Conservation (phyloP, 495 filamentous ascomycete genomes). For the Daldinia grandis region DNA sequence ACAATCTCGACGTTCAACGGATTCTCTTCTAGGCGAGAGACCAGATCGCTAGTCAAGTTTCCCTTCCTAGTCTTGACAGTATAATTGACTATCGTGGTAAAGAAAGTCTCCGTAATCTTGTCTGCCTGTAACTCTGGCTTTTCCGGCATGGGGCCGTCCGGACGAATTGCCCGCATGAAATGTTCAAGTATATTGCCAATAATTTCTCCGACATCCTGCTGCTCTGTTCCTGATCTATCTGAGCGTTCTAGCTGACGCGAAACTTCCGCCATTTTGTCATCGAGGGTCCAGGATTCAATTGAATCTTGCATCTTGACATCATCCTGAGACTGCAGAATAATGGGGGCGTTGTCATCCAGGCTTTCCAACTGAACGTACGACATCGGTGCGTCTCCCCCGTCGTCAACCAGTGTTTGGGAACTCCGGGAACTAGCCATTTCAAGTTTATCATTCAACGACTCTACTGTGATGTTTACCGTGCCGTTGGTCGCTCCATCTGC, state of each 20-base stretch:
- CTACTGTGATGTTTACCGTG: constrained; percentile 36
- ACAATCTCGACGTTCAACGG: constrained; percentile 47
- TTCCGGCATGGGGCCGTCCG: constrained; percentile 60
- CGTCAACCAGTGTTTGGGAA: constrained; percentile 57
- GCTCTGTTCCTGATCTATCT: constrained; percentile 55
- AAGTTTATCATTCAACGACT: constrained; percentile 33
- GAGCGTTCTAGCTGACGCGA: constrained; percentile 51
- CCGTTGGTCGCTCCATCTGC: not conserved
- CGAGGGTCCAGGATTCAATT: constrained; percentile 43
- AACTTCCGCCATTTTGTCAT: constrained; percentile 53
- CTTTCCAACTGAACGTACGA: constrained; percentile 11
- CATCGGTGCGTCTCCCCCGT: constrained; percentile 41
- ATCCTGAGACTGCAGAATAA: constrained; percentile 2
- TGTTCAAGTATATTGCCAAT: constrained; percentile 91
- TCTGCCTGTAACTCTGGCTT: constrained; percentile 75
- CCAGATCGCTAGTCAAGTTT: not conserved
- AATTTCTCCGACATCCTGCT: constrained; percentile 95
- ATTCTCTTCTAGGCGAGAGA: constrained; percentile 31
- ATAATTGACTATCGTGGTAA: constrained; percentile 56
- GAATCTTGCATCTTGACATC: constrained; percentile 38
- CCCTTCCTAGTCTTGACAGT: constrained; percentile 46
- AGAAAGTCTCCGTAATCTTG: constrained; percentile 71
- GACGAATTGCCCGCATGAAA: constrained; percentile 84
- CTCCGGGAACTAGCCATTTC: constrained; percentile 51
- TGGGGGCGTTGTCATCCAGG: not conserved